Evolutionary conservation across 1,284 basidiomycete genomes (phyloP).

Genomic region (Rhodofomes roseus): DNA sequence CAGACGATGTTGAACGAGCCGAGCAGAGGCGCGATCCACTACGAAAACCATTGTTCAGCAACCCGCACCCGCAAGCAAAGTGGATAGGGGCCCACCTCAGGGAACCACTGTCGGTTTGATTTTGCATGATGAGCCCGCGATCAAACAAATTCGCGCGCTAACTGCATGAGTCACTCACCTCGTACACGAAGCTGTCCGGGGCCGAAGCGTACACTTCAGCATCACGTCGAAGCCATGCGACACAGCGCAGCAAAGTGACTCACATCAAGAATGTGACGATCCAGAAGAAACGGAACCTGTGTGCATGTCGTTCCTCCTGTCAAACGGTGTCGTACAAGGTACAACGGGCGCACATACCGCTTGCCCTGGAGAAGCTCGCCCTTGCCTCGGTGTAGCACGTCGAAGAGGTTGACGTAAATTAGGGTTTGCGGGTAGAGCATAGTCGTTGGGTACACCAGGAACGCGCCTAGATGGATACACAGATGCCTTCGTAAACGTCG

Average conservation of each 20-base stretch:
- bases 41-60: background rate
- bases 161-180: slow-evolving; percentile 1
- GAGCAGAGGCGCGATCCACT: slow-evolving; percentile 10
- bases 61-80: background rate
- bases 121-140: background rate
- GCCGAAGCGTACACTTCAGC: background rate
- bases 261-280: slow-evolving; percentile 42
- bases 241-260: background rate
- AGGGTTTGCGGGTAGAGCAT: slow-evolving; percentile 26
- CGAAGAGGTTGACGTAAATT: slow-evolving; percentile 49
- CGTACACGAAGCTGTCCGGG: slow-evolving; percentile 6
- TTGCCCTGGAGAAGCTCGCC: slow-evolving; percentile 42
- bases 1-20: slow-evolving; percentile 12
- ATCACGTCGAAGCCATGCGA: background rate
- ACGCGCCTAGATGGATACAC: slow-evolving; percentile 16
- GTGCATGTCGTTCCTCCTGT: background rate
- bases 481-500: too few relatives aligned
- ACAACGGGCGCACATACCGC: slow-evolving; percentile 22
- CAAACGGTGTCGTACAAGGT: background rate
- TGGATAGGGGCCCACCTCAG: background rate
- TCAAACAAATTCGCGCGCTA: background rate
- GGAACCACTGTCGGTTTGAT: slow-evolving; percentile 6
- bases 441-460: slow-evolving; percentile 35
- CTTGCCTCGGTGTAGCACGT: slow-evolving; percentile 51
- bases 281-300: slow-evolving; percentile 45